A percentile compares a stretch with the other conserved stretches of the same genome.
Conservation (phyloP, 306 rosid genomes). For the Prosopis cineraria region DNA sequence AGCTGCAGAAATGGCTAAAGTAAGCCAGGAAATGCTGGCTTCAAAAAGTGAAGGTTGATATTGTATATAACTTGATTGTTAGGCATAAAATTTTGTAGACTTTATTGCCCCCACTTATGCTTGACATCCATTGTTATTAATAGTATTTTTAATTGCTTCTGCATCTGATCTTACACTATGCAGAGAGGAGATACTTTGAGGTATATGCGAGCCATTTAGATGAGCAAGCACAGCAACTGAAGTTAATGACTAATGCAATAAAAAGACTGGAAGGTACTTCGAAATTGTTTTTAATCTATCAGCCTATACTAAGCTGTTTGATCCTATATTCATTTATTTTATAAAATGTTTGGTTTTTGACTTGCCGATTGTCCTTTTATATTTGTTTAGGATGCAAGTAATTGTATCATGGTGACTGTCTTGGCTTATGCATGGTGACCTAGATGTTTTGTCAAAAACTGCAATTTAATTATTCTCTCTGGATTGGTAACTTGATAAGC, state of each 20-base stretch:
- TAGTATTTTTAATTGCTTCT: slow-evolving; percentile 30
- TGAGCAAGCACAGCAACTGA: slow-evolving; percentile 88
- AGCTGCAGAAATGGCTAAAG: slow-evolving; percentile 89
- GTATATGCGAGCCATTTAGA: slow-evolving; percentile 66
- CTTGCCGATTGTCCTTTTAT: slow-evolving; percentile 28
- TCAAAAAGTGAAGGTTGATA: slow-evolving; percentile 80
- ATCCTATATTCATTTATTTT: slow-evolving; percentile 25
- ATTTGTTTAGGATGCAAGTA: slow-evolving; percentile 1
- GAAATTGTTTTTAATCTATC: slow-evolving; percentile 32
- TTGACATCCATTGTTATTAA: slow-evolving; percentile 14
- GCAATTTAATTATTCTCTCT: slow-evolving; percentile 26
- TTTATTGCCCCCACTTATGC: not conserved
- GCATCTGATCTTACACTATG: slow-evolving; percentile 37
- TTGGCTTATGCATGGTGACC: slow-evolving; percentile 20
- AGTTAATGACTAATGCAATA: slow-evolving; percentile 77
- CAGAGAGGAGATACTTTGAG: slow-evolving; percentile 65
- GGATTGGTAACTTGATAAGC: slow-evolving; percentile 27
- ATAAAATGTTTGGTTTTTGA: slow-evolving; percentile 27
- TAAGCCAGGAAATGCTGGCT: slow-evolving; percentile 74
- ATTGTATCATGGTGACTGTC: slow-evolving; percentile 14
- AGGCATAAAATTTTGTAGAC: slow-evolving; percentile 3
- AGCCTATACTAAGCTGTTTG: slow-evolving; percentile 18
- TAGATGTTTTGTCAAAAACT: slow-evolving; percentile 17
- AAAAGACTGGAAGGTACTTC: slow-evolving; percentile 81
- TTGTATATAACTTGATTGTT: slow-evolving; percentile 28